phyloP scores from a whole-genome alignment of 2,329 filamentous ascomycete species.

The Pleoardoris graminearum region DNA sequence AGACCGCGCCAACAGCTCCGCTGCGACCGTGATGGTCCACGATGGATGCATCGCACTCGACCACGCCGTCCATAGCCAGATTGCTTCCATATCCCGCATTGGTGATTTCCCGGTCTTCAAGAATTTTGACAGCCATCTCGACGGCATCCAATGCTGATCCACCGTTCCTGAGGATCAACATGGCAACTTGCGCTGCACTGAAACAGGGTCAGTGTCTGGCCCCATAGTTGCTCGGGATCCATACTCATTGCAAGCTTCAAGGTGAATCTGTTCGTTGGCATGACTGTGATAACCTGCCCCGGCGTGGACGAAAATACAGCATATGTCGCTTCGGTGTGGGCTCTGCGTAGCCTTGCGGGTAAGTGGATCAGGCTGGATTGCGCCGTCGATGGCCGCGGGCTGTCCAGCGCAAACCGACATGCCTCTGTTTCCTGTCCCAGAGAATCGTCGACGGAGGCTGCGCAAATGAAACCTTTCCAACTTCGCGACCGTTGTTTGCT shows the following conservation, averaged over 20 bases:
- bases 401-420: conserved; percentile 30
- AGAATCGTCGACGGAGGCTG: conserved; percentile 32
- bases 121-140: conserved; percentile 80
- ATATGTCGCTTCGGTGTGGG: conserved; percentile 53
- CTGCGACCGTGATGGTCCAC: conserved; percentile 90
- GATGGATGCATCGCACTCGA: conserved; percentile 93
- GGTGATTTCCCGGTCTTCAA: conserved; percentile 94
- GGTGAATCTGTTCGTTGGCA: conserved; percentile 81
- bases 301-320: conserved; percentile 92
- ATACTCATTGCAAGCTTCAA: conserved; percentile 86
- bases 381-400: conserved; percentile 28
- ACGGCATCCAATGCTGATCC: conserved; percentile 84
- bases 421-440: conserved; percentile 19
- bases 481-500: conserved; percentile 10
- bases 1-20: conserved; percentile 87
- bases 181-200: conserved; percentile 81
- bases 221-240: conserved; percentile 41
- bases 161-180: conserved; percentile 78
- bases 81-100: conserved; percentile 98
- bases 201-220: conserved; percentile 12
- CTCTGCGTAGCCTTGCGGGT: conserved; percentile 46
- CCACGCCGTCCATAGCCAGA: conserved; percentile 82
- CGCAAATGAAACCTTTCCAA: conserved; percentile 31
- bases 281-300: conserved; percentile 92
- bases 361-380: conserved; percentile 22